Conservation (phyloP, 768 basidiomycete genomes). For the Leccinum disarticulatum region DNA sequence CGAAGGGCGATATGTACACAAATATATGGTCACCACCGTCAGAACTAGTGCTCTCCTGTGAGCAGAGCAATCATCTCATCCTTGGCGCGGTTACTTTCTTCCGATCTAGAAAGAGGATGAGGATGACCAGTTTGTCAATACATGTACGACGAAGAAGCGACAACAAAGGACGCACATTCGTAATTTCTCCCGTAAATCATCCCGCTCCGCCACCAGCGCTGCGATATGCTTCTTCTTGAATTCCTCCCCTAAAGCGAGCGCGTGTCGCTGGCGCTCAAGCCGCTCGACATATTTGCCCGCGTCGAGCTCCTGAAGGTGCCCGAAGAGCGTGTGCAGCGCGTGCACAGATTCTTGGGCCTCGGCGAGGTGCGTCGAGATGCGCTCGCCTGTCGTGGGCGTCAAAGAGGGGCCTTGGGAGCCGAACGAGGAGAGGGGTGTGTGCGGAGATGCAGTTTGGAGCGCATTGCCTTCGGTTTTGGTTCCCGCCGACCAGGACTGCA, state of each 20-base stretch:
- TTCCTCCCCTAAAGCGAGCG: conserved; percentile 36
- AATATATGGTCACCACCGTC: background rate
- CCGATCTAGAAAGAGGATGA: background rate
- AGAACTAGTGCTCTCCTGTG: background rate
- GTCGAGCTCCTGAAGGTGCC: conserved; percentile 12
- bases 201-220: conserved; percentile 8
- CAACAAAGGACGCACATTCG: background rate
- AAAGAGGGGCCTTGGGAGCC: background rate
- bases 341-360: background rate
- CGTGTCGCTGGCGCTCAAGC: conserved; percentile 40
- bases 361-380: conserved; percentile 16
- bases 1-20: background rate
- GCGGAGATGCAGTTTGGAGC: background rate
- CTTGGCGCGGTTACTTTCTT: conserved; percentile 2
- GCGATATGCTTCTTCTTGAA: conserved; percentile 30
- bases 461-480: background rate
- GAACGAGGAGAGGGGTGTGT: background rate
- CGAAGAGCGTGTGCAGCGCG: conserved; percentile 5
- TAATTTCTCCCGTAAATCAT: background rate
- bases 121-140: background rate
- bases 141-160: background rate
- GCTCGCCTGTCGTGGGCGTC: conserved; percentile 22
- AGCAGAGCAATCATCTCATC: conserved; percentile 3
- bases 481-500: background rate
- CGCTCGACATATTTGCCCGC: conserved; percentile 33